These are phyloP conservation scores for Malassezia brasiliensis DNA, from an alignment of 1,284 basidiomycete genomes.

Conservation along the genomic window DNA sequence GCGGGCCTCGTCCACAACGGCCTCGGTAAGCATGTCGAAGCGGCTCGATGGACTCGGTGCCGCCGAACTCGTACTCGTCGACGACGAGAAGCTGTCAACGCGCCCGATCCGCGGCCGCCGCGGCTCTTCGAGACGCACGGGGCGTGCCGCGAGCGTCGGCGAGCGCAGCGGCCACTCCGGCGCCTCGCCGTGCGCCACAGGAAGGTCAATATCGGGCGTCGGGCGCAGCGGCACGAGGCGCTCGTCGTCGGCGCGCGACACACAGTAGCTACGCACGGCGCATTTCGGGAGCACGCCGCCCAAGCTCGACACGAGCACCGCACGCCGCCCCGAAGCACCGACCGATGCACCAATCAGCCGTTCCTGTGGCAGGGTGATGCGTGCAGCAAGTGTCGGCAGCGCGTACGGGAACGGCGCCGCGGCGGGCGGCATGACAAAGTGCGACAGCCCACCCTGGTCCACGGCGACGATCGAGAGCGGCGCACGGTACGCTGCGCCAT, in stretches of 20 bases:
- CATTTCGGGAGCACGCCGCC: constrained; percentile 19
- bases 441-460: constrained; percentile 13
- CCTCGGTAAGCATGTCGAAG: constrained; percentile 19
- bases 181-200: background rate
- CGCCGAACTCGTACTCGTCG: constrained; percentile 12
- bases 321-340: constrained; percentile 10
- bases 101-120: background rate
- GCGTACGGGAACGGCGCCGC: background rate
- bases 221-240: constrained; percentile 6
- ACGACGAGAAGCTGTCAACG: constrained; percentile 14
- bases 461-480: constrained; percentile 8
- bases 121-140: background rate
- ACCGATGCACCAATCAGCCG: constrained; percentile 15
- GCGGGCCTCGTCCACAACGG: constrained; percentile 16
- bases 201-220: constrained; percentile 13
- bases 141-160: background rate
- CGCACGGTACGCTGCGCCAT: background rate
- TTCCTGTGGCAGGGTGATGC: constrained; percentile 2
- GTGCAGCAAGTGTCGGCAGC: background rate
- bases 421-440: background rate
- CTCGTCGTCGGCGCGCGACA: background rate
- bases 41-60: constrained; percentile 9
- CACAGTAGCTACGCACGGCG: constrained; percentile 4
- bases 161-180: background rate
- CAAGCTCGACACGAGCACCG: constrained; percentile 10